These are phyloP conservation scores for Apiospora arundinis DNA, from an alignment of 2,329 filamentous ascomycete genomes.

Conservation along the genomic window DNA sequence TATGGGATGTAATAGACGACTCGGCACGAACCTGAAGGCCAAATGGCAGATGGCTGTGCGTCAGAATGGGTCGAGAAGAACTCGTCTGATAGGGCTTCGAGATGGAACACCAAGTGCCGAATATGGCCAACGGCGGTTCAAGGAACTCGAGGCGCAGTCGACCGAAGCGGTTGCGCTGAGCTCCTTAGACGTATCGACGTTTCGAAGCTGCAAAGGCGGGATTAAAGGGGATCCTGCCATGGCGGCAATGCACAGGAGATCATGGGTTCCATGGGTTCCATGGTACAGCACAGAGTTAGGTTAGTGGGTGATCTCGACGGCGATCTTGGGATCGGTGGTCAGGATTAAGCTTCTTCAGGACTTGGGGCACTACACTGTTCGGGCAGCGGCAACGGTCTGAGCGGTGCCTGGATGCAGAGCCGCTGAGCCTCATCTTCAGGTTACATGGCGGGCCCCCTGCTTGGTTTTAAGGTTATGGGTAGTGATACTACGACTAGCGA, in stretches of 20 bases:
- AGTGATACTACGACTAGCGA: too few species aligned
- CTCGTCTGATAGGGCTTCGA: conserved; percentile 2
- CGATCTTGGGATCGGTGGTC: conserved; percentile 4
- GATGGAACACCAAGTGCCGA: neutral
- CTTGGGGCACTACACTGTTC: neutral
- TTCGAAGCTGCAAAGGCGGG: conserved; percentile 1
- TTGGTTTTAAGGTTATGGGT: conserved; percentile 8
- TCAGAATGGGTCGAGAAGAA: neutral
- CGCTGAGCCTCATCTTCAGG: neutral
- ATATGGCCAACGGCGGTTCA: neutral
- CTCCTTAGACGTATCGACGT: neutral
- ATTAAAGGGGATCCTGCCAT: neutral
- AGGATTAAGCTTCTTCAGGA: conserved; percentile 9
- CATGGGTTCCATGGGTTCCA: conserved; percentile 4
- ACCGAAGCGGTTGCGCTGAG: neutral
- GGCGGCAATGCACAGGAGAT: neutral
- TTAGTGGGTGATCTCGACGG: neutral
- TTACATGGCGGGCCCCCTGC: neutral
- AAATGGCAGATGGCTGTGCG: neutral
- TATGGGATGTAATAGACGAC: neutral
- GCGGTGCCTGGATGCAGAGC: neutral
- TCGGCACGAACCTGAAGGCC: neutral
- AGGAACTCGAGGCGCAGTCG: conserved; percentile 9
- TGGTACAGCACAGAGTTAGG: neutral
- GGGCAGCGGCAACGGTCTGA: neutral